Evolutionary conservation across 2,329 filamentous ascomycete genomes (phyloP).

Genomic region (Scedosporium apiospermum): DNA sequence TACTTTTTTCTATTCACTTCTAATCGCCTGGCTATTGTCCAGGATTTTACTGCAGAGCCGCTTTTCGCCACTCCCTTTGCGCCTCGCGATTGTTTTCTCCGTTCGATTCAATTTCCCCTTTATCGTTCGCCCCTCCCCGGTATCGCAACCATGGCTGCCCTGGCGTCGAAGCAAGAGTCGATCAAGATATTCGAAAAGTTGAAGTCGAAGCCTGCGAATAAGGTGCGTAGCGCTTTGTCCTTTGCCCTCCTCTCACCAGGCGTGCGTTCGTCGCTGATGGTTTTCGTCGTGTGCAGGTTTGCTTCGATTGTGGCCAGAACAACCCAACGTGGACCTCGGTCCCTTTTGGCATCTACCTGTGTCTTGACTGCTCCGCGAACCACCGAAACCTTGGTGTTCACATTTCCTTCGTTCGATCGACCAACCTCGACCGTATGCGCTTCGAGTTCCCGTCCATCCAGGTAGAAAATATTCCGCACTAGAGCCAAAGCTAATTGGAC

Average conservation of each 20-base stretch:
- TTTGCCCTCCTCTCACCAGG: background rate
- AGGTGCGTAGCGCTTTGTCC: slow-evolving; percentile 47
- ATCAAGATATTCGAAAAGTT: slow-evolving; percentile 97
- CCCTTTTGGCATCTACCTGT: slow-evolving; percentile 94
- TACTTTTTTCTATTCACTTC: background rate
- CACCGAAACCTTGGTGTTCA: slow-evolving; percentile 97
- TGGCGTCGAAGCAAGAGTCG: slow-evolving; percentile 88
- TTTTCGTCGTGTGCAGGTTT: slow-evolving; percentile 53
- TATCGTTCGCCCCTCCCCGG: slow-evolving; percentile 8
- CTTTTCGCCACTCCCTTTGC: background rate
- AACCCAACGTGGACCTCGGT: slow-evolving; percentile 98
- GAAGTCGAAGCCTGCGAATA: slow-evolving; percentile 89
- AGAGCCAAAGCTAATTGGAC: background rate
- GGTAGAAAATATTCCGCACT: background rate
- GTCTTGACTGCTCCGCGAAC: slow-evolving; percentile 93
- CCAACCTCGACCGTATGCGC: slow-evolving; percentile 87
- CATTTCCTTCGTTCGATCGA: slow-evolving; percentile 97
- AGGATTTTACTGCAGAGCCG: background rate
- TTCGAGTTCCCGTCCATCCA: background rate
- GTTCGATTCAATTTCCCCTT: background rate
- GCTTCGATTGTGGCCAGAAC: slow-evolving; percentile 96
- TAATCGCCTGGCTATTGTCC: background rate
- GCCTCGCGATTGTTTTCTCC: background rate
- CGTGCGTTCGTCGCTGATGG: background rate
- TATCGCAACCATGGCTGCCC: slow-evolving; percentile 46